Conservation (phyloP, 352 stramenopile genomes). For the Pythium aquatile region DNA sequence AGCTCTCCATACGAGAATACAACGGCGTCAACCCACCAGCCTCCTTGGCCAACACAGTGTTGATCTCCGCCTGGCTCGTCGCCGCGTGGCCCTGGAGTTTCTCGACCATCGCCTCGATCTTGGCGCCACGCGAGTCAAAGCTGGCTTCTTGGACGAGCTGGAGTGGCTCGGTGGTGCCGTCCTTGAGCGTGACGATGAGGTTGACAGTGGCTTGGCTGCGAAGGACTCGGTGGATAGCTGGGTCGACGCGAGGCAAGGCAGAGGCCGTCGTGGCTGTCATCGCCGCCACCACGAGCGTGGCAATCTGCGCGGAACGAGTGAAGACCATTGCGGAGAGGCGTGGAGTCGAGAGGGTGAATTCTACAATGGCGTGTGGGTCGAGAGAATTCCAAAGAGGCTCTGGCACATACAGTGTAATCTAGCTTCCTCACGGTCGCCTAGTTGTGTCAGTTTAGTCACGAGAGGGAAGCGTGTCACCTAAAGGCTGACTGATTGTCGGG, state of each 20-base stretch:
- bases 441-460: too few species aligned
- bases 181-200: conserved; percentile 3
- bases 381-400: not conserved
- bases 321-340: not conserved
- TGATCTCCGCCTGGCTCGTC: not conserved
- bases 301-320: not conserved
- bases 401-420: too few species aligned
- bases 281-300: not conserved
- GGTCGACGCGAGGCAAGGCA: conserved; percentile 7
- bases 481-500: not conserved
- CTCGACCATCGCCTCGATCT: conserved; percentile 23
- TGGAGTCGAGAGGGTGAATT: not conserved
- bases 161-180: not conserved
- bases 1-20: not conserved
- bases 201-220: not conserved
- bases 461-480: not conserved
- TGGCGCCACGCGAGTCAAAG: not conserved
- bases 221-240: conserved; percentile 19
- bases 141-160: conserved; percentile 1
- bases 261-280: too few species aligned
- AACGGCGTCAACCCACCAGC: not conserved
- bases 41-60: not conserved
- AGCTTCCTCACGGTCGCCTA: too few species aligned
- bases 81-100: not conserved
- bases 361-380: not conserved